Evolutionary conservation across 306 rosid species (phyloP), one percentile per base, ranked within the genome.

Genomic region (Hippophae rhamnoides): DNA sequence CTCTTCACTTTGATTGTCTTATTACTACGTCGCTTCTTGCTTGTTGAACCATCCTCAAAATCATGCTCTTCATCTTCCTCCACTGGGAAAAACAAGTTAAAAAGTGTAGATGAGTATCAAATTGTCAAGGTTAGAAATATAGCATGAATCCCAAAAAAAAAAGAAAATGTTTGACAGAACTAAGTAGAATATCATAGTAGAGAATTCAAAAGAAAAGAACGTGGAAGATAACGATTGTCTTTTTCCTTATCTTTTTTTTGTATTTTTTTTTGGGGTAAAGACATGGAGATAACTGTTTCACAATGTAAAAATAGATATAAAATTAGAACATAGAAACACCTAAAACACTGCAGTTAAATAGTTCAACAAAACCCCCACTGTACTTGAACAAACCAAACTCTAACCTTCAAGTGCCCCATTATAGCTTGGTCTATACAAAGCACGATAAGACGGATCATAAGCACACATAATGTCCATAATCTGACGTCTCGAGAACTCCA

Each of bases 381-480:
- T 51, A 25, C 50, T 50, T 48, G 13, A 41, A 60, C 8, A 71
- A 49, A 47, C 25, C 45, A 56, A 74, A 65, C 50, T 54, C 86
- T 70, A 54, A 87, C 99, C 99, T 88, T 92, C 99, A 70, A 57
- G 68, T 59, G 53, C 71, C 61, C 79, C 75, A 62, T 80, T 88
- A 71, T 86, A 93, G 65, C 67, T 61, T n/a, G 94, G 96, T 72
- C 84, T 83, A 76, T 92, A 95, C 74, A 86, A 73, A 5, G 97
- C 95, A 53, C 95, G 95, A 66, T 78, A 92, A 52, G 96, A 76
- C 65, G 99, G 94, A 75, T 92, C 99, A 69, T 73, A 81, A 61
- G 93, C 96, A 77, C 88, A 92, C 96, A 92, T 92, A 14, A 92
- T 69, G 78, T 88, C 99, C 88, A 79, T 80, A 67, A 92, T 82